Conservation (phyloP, 2,329 filamentous ascomycete genomes). For the Fusarium begoniae region DNA sequence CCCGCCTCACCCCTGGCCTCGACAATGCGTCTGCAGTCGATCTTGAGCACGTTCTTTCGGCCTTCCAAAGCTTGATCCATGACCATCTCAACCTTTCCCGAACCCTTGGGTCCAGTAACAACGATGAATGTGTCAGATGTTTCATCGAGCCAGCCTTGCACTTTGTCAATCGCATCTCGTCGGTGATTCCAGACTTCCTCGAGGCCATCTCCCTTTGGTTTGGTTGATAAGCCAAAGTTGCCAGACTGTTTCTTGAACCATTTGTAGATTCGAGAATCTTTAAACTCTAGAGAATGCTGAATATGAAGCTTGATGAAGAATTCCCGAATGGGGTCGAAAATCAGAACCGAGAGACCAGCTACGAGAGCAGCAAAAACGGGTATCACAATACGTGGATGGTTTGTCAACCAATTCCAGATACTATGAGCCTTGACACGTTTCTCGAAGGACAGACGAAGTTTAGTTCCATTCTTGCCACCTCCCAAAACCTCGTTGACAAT, state of each 20-base stretch:
- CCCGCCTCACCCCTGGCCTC: conserved; percentile 88
- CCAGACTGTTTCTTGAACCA: conserved; percentile 77
- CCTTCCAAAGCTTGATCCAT: conserved; percentile 83
- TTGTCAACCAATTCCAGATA: conserved; percentile 87
- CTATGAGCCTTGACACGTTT: conserved; percentile 78
- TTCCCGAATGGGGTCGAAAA: conserved; percentile 94
- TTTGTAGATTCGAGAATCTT: conserved; percentile 76
- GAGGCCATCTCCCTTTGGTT: conserved; percentile 72
- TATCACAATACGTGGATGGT: conserved; percentile 87
- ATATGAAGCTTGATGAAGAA: conserved; percentile 93
- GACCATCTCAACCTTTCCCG: conserved; percentile 88
- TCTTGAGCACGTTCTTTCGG: conserved; percentile 79
- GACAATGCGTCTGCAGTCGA: conserved; percentile 93
- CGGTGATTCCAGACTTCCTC: conserved; percentile 89
- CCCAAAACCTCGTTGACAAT: conserved; percentile 73
- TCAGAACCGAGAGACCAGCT: conserved; percentile 82
- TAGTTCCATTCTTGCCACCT: conserved; percentile 79
- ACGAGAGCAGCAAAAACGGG: conserved; percentile 83
- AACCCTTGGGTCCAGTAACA: conserved; percentile 89
- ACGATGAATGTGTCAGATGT: conserved; percentile 93
- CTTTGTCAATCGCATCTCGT: conserved; percentile 80
- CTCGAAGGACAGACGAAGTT: conserved; percentile 85
- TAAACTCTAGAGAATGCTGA: conserved; percentile 77
- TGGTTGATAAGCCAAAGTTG: conserved; percentile 69
- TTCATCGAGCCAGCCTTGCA: conserved; percentile 87